phyloP scores from a whole-genome alignment of 176 grass and related monocot species.

The Aegilops speltoides region DNA sequence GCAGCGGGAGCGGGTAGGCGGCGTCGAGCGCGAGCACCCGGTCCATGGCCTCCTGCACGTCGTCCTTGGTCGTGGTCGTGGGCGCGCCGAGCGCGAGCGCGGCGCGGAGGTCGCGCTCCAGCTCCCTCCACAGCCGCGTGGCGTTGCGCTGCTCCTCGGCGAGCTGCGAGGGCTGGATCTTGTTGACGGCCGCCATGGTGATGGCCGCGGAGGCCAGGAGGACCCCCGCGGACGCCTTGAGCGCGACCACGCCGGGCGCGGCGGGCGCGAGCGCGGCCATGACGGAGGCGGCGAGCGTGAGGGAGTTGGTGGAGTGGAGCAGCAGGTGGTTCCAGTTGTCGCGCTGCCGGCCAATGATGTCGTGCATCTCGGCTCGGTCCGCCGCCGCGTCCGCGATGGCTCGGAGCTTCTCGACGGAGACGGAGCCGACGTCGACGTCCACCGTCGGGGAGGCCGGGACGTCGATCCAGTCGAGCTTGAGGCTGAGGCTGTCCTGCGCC shows the following conservation, averaged over 20 bases:
- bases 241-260: not conserved
- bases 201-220: conserved; percentile 33
- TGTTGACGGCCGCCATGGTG: conserved; percentile 43
- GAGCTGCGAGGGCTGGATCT: conserved; percentile 69
- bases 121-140: conserved; percentile 45
- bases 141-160: conserved; percentile 72
- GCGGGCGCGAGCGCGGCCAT: conserved; percentile 43
- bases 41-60: no score
- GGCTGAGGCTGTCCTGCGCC: no score
- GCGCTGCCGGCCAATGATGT: conserved; percentile 57
- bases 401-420: conserved; percentile 32
- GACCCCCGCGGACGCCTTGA: conserved; percentile 24
- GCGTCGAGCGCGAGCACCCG: no score
- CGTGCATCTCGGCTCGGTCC: conserved; percentile 59
- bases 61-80: no score
- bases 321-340: conserved; percentile 82
- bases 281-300: conserved; percentile 41
- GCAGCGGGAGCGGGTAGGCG: no score
- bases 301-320: conserved; percentile 58
- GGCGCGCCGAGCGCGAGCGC: not conserved
- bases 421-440: no score
- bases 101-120: conserved; percentile 34
- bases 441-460: no score
- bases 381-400: conserved; percentile 47
- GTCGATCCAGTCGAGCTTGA: no score